Evolutionary conservation across 495 filamentous ascomycete genomes (phyloP).

Genomic region (Penicillium taxi): DNA sequence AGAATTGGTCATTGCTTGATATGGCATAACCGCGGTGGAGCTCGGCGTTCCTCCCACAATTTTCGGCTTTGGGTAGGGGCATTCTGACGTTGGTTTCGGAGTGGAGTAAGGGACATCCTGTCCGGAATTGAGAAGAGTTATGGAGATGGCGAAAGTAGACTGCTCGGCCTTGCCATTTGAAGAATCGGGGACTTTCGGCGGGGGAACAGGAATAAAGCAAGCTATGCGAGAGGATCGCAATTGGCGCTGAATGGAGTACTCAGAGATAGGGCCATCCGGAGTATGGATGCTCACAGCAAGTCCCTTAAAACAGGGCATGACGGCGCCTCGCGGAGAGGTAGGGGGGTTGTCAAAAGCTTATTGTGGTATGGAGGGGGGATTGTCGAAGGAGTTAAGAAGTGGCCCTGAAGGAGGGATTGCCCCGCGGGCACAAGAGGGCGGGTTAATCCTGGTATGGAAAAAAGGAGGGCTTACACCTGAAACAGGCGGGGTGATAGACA

Average conservation of each 20-base stretch:
- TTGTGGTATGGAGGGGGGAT: slow-evolving; percentile 1
- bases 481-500: slow-evolving; percentile 1
- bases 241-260: slow-evolving; percentile 92
- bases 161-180: slow-evolving; percentile 70
- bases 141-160: slow-evolving; percentile 91
- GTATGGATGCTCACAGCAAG: slow-evolving; percentile 95
- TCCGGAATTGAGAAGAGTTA: slow-evolving; percentile 85
- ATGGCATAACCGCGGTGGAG: slow-evolving; percentile 60
- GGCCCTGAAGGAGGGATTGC: no score
- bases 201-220: slow-evolving; percentile 91
- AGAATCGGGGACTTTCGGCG: slow-evolving; percentile 64
- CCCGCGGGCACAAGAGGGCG: no score
- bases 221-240: slow-evolving; percentile 85
- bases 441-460: slow-evolving; percentile 1
- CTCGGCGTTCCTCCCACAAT: slow-evolving; percentile 66
- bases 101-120: slow-evolving; percentile 84
- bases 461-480: slow-evolving; percentile 3
- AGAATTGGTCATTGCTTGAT: slow-evolving; percentile 79
- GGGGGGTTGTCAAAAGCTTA: slow-evolving; percentile 5
- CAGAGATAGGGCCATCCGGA: slow-evolving; percentile 75
- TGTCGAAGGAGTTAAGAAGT: no score
- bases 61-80: slow-evolving; percentile 70
- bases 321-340: slow-evolving; percentile 7
- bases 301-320: slow-evolving; percentile 96
- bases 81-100: slow-evolving; percentile 61